Evolutionary conservation across 2,329 filamentous ascomycete genomes (phyloP).

Genomic region (Ophiobolus disseminans): DNA sequence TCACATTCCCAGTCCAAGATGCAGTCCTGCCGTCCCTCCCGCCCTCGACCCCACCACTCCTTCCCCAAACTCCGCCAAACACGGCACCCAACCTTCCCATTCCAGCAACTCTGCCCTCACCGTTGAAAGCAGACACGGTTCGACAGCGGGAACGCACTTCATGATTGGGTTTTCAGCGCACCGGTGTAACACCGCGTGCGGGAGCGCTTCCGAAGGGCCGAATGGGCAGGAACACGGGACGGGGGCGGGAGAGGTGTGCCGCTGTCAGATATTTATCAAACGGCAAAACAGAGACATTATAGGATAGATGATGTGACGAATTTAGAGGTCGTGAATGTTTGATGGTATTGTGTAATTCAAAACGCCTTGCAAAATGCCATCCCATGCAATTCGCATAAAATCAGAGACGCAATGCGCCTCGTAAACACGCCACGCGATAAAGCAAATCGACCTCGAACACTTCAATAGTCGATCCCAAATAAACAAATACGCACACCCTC

Average conservation of each 20-base stretch:
- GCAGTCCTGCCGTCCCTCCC: too few species aligned
- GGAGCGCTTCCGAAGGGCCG: background rate
- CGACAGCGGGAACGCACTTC: constrained; percentile 9
- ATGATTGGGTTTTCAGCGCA: constrained; percentile 5
- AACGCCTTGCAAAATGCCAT: background rate
- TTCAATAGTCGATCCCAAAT: constrained; percentile 19
- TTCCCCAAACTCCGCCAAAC: too few species aligned
- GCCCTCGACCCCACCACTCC: too few species aligned
- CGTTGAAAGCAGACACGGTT: constrained; percentile 11
- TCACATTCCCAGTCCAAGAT: too few species aligned
- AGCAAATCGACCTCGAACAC: constrained; percentile 27
- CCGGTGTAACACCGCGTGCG: background rate
- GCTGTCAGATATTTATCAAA: background rate
- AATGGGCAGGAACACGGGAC: constrained; percentile 2
- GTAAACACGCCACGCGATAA: background rate
- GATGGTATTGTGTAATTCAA: too few species aligned
- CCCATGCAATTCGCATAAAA: background rate
- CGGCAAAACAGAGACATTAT: background rate
- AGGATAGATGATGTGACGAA: background rate
- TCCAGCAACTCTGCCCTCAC: background rate
- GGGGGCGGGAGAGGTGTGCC: background rate
- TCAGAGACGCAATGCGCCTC: background rate
- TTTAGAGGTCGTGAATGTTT: background rate
- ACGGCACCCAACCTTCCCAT: constrained; percentile 7
- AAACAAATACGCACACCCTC: background rate